Evolutionary conservation across 352 stramenopile genomes (phyloP), one percentile per base, ranked within the genome.

Genomic region (Chrysophaeum taylorii): DNA sequence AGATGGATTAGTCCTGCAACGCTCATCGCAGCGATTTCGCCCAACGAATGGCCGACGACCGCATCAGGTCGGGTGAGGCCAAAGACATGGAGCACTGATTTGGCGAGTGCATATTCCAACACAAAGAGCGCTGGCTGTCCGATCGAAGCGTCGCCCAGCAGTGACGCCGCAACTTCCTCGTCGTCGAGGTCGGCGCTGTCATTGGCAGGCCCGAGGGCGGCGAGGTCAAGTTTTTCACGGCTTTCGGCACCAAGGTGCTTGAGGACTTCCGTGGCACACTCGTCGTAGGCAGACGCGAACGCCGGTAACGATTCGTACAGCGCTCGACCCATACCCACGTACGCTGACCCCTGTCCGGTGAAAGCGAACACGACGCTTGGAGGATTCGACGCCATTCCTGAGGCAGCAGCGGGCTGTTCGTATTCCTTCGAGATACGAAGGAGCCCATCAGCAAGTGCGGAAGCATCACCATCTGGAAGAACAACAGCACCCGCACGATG

Each of bases 31-130:
- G 57, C 57, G 21, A 66, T 25, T 25, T 66, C 57, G 36, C 57
- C 57, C 1, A 66, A n/a, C 31, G 57, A 66, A 36, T 66, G 57
- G 57, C 57, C 57, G 9, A 66, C 36, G 57, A 66, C 57, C 23
- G 57, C 31, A 23, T 31, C 31, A 9, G n/a, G 33, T 7, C 7
- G 1, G 7, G n/a, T n/a, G n/a, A 4, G 23, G 52, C 27, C 33
- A n/a, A n/a, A n/a, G 31, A 45, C 21, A 2, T 33, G 7, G 33
- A 66, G 57, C 12, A 66, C 5, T 1, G 31, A 9, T 25, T 33
- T 42, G 2, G 57, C 31, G 9, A 66, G 36, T 1, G 57, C 57
- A 25, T 66, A 66, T 14, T 41, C 57, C 9, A 66, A 45, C 23
- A 5, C 15, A 36, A 66, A 66, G 57, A 42, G 33, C 12, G 31